These are phyloP conservation scores for Ustilago nuda DNA, from an alignment of 1,284 basidiomycete species.

Conservation along the genomic window DNA sequence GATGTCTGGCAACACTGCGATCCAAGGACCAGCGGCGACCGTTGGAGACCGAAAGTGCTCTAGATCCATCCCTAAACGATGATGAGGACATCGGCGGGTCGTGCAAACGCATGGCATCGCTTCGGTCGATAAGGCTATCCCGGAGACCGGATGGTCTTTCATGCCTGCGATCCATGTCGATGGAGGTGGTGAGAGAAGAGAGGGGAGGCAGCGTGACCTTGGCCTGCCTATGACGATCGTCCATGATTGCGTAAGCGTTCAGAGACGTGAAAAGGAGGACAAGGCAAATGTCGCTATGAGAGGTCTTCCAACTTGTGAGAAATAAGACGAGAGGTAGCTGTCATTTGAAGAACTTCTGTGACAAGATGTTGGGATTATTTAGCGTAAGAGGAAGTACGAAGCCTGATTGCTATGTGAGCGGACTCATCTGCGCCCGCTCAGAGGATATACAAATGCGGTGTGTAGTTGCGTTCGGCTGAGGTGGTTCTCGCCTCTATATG, in stretches of 20 bases:
- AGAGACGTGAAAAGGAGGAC: background rate
- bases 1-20: background rate
- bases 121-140: background rate
- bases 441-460: background rate
- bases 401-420: background rate
- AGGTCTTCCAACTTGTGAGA: background rate
- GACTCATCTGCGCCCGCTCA: background rate
- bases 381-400: background rate
- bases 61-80: background rate
- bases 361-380: background rate
- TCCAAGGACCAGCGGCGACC: conserved; percentile 14
- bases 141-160: background rate
- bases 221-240: conserved; percentile 6
- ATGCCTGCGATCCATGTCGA: conserved; percentile 19
- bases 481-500: background rate
- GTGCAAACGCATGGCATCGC: background rate
- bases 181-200: conserved; percentile 37
- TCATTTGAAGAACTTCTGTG: conserved; percentile 5
- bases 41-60: background rate
- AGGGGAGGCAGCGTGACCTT: conserved; percentile 43
- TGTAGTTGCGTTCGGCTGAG: background rate
- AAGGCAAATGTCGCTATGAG: background rate
- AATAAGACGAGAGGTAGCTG: background rate
- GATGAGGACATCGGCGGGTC: conserved; percentile 1
- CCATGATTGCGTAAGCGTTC: conserved; percentile 14